These are phyloP conservation scores for Vitis hybrid DNA, from an alignment of 177 flowering plant species.

Conservation along the genomic window DNA sequence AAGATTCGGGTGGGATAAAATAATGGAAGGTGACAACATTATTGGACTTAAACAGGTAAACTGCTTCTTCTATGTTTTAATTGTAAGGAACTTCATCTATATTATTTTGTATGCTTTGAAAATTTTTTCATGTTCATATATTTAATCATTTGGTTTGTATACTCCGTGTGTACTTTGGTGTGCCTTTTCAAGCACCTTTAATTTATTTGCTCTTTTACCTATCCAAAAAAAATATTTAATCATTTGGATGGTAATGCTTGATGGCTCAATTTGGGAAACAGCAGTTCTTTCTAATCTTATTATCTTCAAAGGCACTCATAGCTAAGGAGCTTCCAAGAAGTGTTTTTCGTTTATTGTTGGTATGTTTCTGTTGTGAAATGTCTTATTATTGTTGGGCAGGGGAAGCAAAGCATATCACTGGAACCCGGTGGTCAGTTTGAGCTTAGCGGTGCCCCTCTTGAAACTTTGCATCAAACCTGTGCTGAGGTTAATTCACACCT, in stretches of 20 bases:
- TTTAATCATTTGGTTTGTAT: too few relatives aligned
- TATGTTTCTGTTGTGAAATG: not conserved
- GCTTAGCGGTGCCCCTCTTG: constrained; percentile 99
- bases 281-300: too few relatives aligned
- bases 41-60: constrained; percentile 94
- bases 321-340: not conserved
- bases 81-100: too few relatives aligned
- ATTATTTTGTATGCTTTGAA: too few relatives aligned
- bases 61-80: not conserved
- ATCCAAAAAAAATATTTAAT: too few relatives aligned
- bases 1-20: constrained; percentile 99
- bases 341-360: not conserved
- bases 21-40: constrained; percentile 92
- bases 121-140: too few relatives aligned
- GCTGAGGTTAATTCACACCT: constrained; percentile 99
- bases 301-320: too few relatives aligned
- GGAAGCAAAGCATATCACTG: constrained; percentile 94
- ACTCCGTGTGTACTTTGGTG: too few relatives aligned
- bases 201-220: too few relatives aligned
- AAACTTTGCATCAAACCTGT: constrained; percentile 98
- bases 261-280: too few relatives aligned
- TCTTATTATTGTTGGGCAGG: constrained; percentile 46
- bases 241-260: too few relatives aligned
- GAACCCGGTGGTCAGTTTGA: constrained; percentile 99
- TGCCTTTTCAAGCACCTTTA: too few relatives aligned